These are phyloP conservation scores for Candida sphagnicola DNA, from an alignment of 805 yeast species.

Conservation along the genomic window DNA sequence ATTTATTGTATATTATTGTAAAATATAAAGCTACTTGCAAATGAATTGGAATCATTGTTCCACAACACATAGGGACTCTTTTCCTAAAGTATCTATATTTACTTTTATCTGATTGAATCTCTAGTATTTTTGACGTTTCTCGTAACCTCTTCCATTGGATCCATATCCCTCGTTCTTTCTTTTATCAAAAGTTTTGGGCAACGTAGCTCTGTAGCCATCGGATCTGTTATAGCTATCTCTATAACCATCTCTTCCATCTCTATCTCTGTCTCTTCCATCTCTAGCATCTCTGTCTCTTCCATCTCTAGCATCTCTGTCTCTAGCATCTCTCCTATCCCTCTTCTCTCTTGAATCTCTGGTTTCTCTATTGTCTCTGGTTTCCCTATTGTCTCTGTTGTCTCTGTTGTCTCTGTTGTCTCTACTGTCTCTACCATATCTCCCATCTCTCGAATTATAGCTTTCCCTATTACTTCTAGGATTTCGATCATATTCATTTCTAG, in stretches of 20 bases:
- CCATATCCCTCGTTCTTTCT: slow-evolving; percentile 20
- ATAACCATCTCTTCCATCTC: neutral
- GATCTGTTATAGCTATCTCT: neutral
- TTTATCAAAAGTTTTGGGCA: slow-evolving; percentile 13
- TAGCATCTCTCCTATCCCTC: neutral
- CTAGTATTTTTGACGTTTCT: slow-evolving; percentile 28
- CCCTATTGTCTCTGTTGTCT: neutral
- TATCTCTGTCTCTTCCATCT: neutral
- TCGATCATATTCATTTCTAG: slow-evolving; percentile 2
- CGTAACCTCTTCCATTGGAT: slow-evolving; percentile 18
- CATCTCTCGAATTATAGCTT: neutral
- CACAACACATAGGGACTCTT: too few species aligned
- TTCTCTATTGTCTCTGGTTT: neutral
- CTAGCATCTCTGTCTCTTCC: neutral
- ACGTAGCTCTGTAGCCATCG: neutral
- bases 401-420: slow-evolving; percentile 3
- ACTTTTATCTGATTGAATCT: neutral
- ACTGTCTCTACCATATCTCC: slow-evolving; percentile 1
- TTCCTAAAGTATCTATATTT: too few species aligned
- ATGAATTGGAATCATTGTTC: too few species aligned
- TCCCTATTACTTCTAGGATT: slow-evolving; percentile 3
- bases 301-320: slow-evolving; percentile 1
- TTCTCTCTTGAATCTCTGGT: too few species aligned
- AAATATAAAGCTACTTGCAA: neutral
- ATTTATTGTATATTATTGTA: neutral